Percentiles rank a stretch among this genome's conserved stretches.
Evolutionary conservation across 2,329 filamentous ascomycete species (phyloP).

Genomic region (Incumbomyces lentus): DNA sequence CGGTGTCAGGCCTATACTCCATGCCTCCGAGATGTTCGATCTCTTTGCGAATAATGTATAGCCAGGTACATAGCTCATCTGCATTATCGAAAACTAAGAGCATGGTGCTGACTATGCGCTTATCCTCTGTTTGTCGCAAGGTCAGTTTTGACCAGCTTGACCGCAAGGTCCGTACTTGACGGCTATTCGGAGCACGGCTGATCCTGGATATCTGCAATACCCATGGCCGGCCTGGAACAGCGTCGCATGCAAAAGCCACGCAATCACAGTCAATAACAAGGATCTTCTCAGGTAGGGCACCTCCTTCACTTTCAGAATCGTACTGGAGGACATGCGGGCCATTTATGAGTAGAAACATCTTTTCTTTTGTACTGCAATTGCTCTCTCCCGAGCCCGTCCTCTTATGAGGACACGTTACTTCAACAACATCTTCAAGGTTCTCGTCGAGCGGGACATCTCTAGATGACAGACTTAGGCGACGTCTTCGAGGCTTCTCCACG

Average conservation of each 20-base stretch:
- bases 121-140: conserved; percentile 26
- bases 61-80: conserved; percentile 36
- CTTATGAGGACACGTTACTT: conserved; percentile 3
- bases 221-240: conserved; percentile 39
- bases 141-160: conserved; percentile 32
- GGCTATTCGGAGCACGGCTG: conserved; percentile 23
- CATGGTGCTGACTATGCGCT: conserved; percentile 30
- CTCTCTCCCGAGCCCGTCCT: conserved; percentile 2
- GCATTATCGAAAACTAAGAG: conserved; percentile 35
- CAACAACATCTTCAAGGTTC: background rate
- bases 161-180: conserved; percentile 14
- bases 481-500: background rate
- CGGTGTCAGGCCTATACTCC: conserved; percentile 32
- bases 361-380: conserved; percentile 15
- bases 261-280: conserved; percentile 35
- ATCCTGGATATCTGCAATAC: conserved; percentile 37
- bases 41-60: conserved; percentile 34
- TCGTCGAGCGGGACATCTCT: background rate
- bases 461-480: background rate
- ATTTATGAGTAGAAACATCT: conserved; percentile 36
- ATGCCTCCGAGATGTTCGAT: conserved; percentile 38
- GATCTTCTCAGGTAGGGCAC: conserved; percentile 38
- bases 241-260: conserved; percentile 40
- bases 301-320: conserved; percentile 32
- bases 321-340: conserved; percentile 39